phyloP scores from a whole-genome alignment of 179 eudicot species.

The Corrigiola litoralis region DNA sequence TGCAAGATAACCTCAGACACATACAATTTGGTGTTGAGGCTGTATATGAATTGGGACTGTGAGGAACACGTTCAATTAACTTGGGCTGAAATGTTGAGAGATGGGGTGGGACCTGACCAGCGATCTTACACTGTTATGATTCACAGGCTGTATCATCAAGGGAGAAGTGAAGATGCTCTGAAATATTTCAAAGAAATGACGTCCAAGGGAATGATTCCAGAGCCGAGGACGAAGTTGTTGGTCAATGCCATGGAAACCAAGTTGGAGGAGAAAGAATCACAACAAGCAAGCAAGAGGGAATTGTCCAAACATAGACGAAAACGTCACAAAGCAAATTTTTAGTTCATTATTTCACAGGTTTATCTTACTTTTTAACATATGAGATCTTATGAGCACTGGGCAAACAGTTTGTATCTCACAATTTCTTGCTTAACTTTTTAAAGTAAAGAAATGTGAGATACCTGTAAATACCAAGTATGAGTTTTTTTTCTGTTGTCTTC shows the following conservation, averaged over 20 bases:
- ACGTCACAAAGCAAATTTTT: not conserved
- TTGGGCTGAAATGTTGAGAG: conserved; percentile 67
- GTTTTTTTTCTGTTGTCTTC: too few species aligned
- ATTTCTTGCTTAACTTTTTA: too few species aligned
- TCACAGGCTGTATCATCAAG: conserved; percentile 58
- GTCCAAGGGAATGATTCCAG: conserved; percentile 63
- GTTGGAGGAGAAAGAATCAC: conserved; percentile 25
- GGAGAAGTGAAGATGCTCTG: conserved; percentile 50
- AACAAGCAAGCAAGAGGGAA: not conserved
- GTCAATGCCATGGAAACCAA: conserved; percentile 50
- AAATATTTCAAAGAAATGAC: conserved; percentile 53
- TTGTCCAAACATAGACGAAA: not conserved
- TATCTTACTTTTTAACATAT: too few species aligned
- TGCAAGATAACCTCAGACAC: conserved; percentile 47
- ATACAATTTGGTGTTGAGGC: conserved; percentile 63
- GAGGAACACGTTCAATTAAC: conserved; percentile 42
- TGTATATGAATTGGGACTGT: conserved; percentile 65
- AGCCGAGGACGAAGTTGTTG: conserved; percentile 54
- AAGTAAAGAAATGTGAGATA: too few species aligned
- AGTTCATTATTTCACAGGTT: too few species aligned
- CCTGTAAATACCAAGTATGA: too few species aligned
- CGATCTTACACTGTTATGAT: conserved; percentile 70
- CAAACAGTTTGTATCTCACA: too few species aligned
- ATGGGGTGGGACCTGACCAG: conserved; percentile 75
- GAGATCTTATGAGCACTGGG: too few species aligned